These are phyloP conservation scores for Fusarium graminum DNA, from an alignment of 2,329 filamentous ascomycete species.

Conservation along the genomic window DNA sequence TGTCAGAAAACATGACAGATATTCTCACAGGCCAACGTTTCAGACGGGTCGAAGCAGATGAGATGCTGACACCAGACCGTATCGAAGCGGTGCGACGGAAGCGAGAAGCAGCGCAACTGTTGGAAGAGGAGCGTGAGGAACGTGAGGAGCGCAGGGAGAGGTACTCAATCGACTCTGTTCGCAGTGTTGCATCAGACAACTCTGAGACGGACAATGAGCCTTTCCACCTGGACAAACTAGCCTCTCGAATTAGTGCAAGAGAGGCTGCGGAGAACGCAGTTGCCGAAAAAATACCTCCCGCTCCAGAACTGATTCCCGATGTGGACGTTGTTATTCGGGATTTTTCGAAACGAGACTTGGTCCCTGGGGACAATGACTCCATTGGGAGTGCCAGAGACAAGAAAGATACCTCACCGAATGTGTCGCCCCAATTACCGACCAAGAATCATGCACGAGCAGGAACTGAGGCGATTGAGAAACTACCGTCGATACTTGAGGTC, in stretches of 20 bases:
- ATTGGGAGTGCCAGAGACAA: constrained; percentile 20
- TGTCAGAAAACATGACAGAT: constrained; percentile 70
- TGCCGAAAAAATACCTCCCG: constrained; percentile 21
- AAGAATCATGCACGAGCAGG: constrained; percentile 43
- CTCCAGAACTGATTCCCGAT: constrained; percentile 20
- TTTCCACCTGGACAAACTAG: constrained; percentile 63
- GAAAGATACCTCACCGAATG: background rate
- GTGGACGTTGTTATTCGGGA: constrained; percentile 47
- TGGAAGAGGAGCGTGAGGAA: constrained; percentile 34
- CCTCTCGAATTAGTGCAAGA: constrained; percentile 57
- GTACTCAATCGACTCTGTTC: constrained; percentile 45
- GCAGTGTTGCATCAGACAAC: constrained; percentile 44
- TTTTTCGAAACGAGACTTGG: constrained; percentile 35
- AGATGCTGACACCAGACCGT: constrained; percentile 68
- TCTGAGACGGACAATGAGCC: constrained; percentile 60
- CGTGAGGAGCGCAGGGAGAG: constrained; percentile 26
- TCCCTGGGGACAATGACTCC: constrained; percentile 8
- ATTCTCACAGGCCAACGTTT: constrained; percentile 68
- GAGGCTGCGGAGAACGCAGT: constrained; percentile 41
- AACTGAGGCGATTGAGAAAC: constrained; percentile 14
- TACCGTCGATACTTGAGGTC: constrained; percentile 48
- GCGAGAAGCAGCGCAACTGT: constrained; percentile 47
- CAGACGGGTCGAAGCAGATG: constrained; percentile 67
- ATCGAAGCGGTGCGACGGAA: constrained; percentile 61
- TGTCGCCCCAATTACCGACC: constrained; percentile 34